Percentiles rank a stretch among this genome's conserved stretches.
Conservation (phyloP, 176 grass and related monocot genomes). For the Thalia dealbata region DNA sequence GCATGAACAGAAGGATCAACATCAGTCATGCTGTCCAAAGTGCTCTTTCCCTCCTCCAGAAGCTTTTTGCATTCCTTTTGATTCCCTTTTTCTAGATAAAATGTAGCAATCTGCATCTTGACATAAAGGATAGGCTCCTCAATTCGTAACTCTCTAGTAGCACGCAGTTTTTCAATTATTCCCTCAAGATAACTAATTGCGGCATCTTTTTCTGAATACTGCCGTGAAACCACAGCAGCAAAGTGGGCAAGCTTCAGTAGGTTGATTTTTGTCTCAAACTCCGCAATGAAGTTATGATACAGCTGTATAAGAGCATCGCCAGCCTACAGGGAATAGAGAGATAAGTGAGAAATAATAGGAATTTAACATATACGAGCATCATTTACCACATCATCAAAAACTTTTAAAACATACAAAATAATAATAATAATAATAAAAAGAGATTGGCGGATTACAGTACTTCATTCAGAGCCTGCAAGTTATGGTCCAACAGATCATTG, state of each 20-base stretch:
- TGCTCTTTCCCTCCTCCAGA: conserved; percentile 70
- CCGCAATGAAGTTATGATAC: conserved; percentile 82
- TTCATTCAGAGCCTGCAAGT: too few relatives aligned
- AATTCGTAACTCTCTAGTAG: conserved; percentile 50
- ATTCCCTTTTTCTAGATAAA: conserved; percentile 60
- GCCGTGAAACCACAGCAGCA: conserved; percentile 58
- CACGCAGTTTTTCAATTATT: conserved; percentile 55
- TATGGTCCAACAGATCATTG: too few relatives aligned
- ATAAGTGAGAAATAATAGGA: background rate
- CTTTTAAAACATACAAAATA: too few relatives aligned
- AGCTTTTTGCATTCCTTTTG: conserved; percentile 86
- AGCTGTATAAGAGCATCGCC: conserved; percentile 82
- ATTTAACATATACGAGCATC: background rate
- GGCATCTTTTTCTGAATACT: conserved; percentile 67
- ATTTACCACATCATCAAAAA: background rate
- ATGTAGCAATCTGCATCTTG: conserved; percentile 84
- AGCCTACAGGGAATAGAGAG: conserved; percentile 28
- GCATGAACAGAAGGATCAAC: conserved; percentile 74
- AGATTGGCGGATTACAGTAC: too few relatives aligned
- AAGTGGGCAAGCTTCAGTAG: conserved; percentile 82
- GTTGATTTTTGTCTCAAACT: conserved; percentile 89
- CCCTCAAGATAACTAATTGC: conserved; percentile 68
- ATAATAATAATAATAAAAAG: too few relatives aligned
- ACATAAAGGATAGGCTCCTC: conserved; percentile 68
- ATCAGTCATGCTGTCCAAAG: conserved; percentile 84